Base-by-base conservation (phyloP, 257 asterid species). In the Solanum sitiens region DNA sequence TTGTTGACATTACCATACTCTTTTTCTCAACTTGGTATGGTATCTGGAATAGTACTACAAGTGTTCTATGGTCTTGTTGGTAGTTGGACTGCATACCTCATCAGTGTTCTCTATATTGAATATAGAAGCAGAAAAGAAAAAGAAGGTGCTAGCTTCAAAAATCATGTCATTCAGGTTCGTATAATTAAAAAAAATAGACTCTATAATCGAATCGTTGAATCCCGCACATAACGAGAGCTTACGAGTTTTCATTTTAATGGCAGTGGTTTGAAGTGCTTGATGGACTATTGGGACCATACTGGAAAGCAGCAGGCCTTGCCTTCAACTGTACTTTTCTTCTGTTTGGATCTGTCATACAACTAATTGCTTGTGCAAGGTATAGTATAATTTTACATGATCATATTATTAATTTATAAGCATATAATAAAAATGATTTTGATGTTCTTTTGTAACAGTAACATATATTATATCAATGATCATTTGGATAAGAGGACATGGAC, bases 401-500 rank as follows among this genome's bases (percentile, higher is more conserved):
- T 27, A 27, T 27, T 27, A 27, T 27, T 27, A 35, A 35, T 35
- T 35, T 35, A 35, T 35, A 35, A 35, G 7, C 39, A 37, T 37
- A 37, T 37, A 37, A 37, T 37, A 37, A 27, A 27, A 27, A 6
- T 37, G 39, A 37, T 37, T 7, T 37, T 37, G 39, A 35, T 35
- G 6, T 35, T 27, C 63, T 14, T 18, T 59, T 44, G 39, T 8
- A 21, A 85, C 98, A 96, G 99, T 89, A 96, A 96, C 37, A 96
- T 96, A 76, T 96, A 96, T 89, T 96, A 96, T 92, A 93, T 96
- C 61, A 96, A 96, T 87, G 99, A 96, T 79, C 96, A 90, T 42
- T 87, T 96, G 96, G 99, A 96, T 89, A 96, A 96, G 97, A 93
- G 99, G 96, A 96, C 99, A 44, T 96, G 99, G 99, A 96, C 99